Evolutionary conservation across 2,329 filamentous ascomycete species (phyloP).

Genomic region (Trichophaea hybrida): DNA sequence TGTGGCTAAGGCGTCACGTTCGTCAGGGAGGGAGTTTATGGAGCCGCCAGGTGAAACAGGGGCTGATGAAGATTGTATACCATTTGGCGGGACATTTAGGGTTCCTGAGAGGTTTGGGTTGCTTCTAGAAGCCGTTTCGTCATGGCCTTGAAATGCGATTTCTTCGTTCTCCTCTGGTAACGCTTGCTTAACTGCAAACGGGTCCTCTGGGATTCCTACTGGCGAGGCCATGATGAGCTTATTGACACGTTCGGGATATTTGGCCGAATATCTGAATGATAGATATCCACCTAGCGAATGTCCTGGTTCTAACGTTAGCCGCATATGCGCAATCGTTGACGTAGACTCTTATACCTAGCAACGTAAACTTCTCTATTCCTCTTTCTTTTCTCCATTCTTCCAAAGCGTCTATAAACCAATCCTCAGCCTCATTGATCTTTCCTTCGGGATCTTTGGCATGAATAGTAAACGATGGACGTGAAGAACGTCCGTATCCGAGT

Average conservation of each 20-base stretch:
- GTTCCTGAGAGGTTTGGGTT: slow-evolving; percentile 26
- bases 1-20: slow-evolving; percentile 33
- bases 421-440: slow-evolving; percentile 78
- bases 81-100: slow-evolving; percentile 8
- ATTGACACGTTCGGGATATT: slow-evolving; percentile 87
- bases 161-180: slow-evolving; percentile 41
- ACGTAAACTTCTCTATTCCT: slow-evolving; percentile 83
- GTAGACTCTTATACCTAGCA: slow-evolving; percentile 41
- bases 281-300: slow-evolving; percentile 93
- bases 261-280: slow-evolving; percentile 84
- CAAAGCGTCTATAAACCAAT: slow-evolving; percentile 88
- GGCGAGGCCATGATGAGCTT: slow-evolving; percentile 92
- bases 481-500: slow-evolving; percentile 85
- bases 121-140: slow-evolving; percentile 18
- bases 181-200: slow-evolving; percentile 66
- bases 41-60: slow-evolving; percentile 24
- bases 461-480: slow-evolving; percentile 69
- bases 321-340: too few species aligned
- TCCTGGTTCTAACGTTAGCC: slow-evolving; percentile 29
- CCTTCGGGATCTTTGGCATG: slow-evolving; percentile 64
- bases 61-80: slow-evolving; percentile 4
- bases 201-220: slow-evolving; percentile 87
- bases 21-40: slow-evolving; percentile 42
- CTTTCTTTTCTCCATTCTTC: slow-evolving; percentile 88
- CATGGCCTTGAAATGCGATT: slow-evolving; percentile 4